These are phyloP conservation scores for Tympanopsis confertula DNA, from an alignment of 2,329 filamentous ascomycete species.

Conservation along the genomic window DNA sequence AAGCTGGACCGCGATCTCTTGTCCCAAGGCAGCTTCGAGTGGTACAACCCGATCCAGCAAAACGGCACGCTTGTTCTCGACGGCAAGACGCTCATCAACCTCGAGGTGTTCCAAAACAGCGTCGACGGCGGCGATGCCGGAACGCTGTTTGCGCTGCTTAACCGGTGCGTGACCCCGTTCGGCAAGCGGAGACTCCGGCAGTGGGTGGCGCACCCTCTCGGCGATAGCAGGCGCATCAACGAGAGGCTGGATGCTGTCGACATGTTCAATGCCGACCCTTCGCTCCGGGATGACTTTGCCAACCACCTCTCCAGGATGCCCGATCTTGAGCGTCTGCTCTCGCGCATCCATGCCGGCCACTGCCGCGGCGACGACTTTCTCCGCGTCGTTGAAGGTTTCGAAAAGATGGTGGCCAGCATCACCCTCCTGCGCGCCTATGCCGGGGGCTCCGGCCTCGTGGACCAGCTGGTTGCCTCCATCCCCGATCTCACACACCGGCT, in stretches of 20 bases:
- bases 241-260: conserved; percentile 90
- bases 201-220: conserved; percentile 93
- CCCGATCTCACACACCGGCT: conserved; percentile 68
- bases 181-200: conserved; percentile 91
- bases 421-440: conserved; percentile 63
- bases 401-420: conserved; percentile 94
- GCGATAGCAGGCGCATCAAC: conserved; percentile 78
- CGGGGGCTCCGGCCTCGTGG: conserved; percentile 74
- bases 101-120: conserved; percentile 89
- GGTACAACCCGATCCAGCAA: conserved; percentile 81
- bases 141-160: conserved; percentile 80
- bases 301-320: conserved; percentile 83
- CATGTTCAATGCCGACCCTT: conserved; percentile 72
- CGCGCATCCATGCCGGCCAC: conserved; percentile 81
- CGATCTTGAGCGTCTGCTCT: conserved; percentile 86
- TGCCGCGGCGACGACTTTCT: conserved; percentile 89
- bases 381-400: conserved; percentile 85
- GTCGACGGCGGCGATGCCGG: conserved; percentile 77
- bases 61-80: conserved; percentile 89
- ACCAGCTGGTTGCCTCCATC: conserved; percentile 73
- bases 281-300: conserved; percentile 75
- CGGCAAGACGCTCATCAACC: conserved; percentile 89
- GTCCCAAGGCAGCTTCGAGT: conserved; percentile 79
- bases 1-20: conserved; percentile 83
- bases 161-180: conserved; percentile 90